Evolutionary conservation across 1,284 basidiomycete species (phyloP), one percentile per base, ranked within the genome.

Genomic region (Pterulicium gracile): DNA sequence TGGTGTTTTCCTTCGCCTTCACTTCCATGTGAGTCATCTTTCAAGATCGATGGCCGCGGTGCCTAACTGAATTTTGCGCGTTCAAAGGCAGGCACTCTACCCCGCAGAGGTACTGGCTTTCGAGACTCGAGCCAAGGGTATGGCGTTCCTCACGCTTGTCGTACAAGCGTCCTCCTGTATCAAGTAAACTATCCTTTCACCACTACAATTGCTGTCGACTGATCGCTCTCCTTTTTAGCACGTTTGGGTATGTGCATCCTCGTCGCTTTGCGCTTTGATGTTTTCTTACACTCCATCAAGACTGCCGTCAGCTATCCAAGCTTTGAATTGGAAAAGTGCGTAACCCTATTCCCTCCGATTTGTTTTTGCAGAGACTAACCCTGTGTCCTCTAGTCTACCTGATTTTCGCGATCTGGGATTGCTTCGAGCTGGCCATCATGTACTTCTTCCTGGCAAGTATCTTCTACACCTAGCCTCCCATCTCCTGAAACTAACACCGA

Each of bases 381-480:
- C n/a, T n/a, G 24, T 24, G n/a, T 18, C 4, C 4, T 19, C 4
- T 52, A 73, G 70, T 72, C 3, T 76, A 75, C 53, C 54, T 73
- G 47, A 70, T 77, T 40, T 77, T 75, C 56, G 56, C 69, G 43
- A 55, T 61, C n/a, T 77, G 69, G 67, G 72, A 76, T 52, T 55
- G 67, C 0, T 72, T 80, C 52, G 77, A 79, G 52, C 61, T 73
- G 27, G 51, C 69, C n/a, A 66, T 79, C 50, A 72, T 81, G 49
- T 80, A 72, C 56, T 60, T 73, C 47, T 73, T 70, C 54, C 56
- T 66, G 46, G 65, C 66, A 66, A 63, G 49, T 44, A 12, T 14
- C 3, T 14, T 17, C 18, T 21, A 3, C 39, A 17, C n/a, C 12
- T 36, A 2, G 4, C 18, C 17, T 3, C 18, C 12, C 10, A 3